phyloP scores from a whole-genome alignment of 2,329 filamentous ascomycete genomes.

The Colletotrichum tropicale region DNA sequence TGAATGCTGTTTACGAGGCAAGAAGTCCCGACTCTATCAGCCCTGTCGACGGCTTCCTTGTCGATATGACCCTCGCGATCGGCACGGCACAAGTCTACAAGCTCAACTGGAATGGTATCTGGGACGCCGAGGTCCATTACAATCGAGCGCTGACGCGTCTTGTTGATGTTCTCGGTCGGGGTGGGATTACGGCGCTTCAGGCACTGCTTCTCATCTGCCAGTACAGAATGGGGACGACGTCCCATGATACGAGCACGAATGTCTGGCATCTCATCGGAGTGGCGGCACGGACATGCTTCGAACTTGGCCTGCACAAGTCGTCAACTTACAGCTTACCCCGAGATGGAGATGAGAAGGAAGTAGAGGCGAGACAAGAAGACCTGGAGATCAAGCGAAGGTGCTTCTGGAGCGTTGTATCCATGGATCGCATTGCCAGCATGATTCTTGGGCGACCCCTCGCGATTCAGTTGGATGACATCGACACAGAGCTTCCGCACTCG shows the following conservation, averaged over 20 bases:
- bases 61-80: conserved; percentile 49
- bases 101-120: conserved; percentile 46
- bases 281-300: conserved; percentile 43
- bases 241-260: conserved; percentile 40
- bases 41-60: conserved; percentile 40
- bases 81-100: conserved; percentile 46
- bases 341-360: not conserved
- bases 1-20: conserved; percentile 35
- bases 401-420: conserved; percentile 46
- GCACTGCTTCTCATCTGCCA: conserved; percentile 47
- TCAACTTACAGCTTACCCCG: conserved; percentile 30
- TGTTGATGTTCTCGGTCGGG: conserved; percentile 37
- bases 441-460: conserved; percentile 44
- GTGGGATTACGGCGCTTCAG: conserved; percentile 41
- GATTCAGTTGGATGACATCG: conserved; percentile 44
- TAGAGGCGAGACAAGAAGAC: conserved; percentile 20
- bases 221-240: conserved; percentile 44
- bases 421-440: conserved; percentile 40
- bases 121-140: conserved; percentile 46
- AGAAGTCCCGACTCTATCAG: conserved; percentile 19
- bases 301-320: conserved; percentile 44
- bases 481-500: conserved; percentile 36
- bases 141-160: conserved; percentile 40
- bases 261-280: conserved; percentile 50
- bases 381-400: conserved; percentile 40